Conservation (phyloP, 106 monocot genomes). For the Xerophyta viscosa region DNA sequence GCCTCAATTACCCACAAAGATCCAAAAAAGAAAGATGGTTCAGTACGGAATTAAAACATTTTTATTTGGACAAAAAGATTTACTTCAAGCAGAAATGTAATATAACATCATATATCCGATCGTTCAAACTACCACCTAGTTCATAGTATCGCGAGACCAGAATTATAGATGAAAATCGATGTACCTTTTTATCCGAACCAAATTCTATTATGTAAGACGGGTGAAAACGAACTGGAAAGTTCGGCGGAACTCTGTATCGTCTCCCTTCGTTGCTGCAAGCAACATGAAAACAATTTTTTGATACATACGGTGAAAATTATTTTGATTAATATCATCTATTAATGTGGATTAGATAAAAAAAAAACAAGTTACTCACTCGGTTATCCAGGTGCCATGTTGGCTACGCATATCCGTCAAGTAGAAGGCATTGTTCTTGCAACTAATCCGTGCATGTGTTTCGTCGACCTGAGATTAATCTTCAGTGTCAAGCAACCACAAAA, state of each 20-base stretch:
- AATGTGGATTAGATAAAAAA: not conserved
- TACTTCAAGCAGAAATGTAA: too few relatives aligned
- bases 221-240: constrained; percentile 61
- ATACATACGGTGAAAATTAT: too few relatives aligned
- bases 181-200: constrained; percentile 84
- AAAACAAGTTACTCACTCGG: constrained; percentile 44
- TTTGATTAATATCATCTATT: not conserved
- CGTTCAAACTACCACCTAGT: too few relatives aligned
- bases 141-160: too few relatives aligned
- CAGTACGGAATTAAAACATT: too few relatives aligned
- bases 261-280: constrained; percentile 81
- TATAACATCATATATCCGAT: too few relatives aligned
- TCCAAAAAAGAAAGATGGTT: too few relatives aligned
- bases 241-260: constrained; percentile 43
- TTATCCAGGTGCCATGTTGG: constrained; percentile 87
- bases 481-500: not conserved
- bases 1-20: too few relatives aligned
- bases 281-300: not conserved
- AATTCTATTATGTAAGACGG: constrained; percentile 74
- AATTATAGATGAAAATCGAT: too few relatives aligned
- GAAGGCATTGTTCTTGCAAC: constrained; percentile 73
- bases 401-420: constrained; percentile 80
- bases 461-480: constrained; percentile 36
- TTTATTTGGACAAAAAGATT: too few relatives aligned
- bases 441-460: constrained; percentile 63